Conservation (phyloP, 352 stramenopile genomes). For the Phytopythium chamaehyphon region DNA sequence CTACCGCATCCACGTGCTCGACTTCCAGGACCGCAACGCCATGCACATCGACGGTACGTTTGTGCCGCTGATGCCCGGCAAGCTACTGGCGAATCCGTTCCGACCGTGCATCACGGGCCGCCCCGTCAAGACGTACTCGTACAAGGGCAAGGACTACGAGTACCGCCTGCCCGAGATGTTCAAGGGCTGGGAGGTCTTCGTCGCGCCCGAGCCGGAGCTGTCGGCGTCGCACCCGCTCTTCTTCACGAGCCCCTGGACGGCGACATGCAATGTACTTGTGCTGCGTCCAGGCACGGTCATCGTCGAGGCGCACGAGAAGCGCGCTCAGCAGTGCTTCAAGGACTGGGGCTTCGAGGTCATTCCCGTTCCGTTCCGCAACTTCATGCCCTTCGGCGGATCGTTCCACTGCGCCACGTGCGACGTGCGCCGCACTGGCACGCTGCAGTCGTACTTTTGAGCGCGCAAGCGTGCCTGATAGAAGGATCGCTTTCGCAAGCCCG, state of each 20-base stretch:
- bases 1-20: constrained; percentile 84
- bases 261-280: constrained; percentile 89
- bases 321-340: constrained; percentile 77
- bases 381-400: constrained; percentile 87
- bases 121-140: constrained; percentile 84
- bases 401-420: constrained; percentile 90
- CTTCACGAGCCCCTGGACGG: constrained; percentile 90
- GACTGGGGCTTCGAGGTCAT: constrained; percentile 88
- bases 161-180: constrained; percentile 90
- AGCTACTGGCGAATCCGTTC: constrained; percentile 85
- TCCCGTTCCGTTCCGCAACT: constrained; percentile 87
- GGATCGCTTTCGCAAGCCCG: neutral
- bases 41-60: constrained; percentile 92
- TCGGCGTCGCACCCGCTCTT: constrained; percentile 77
- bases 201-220: constrained; percentile 80
- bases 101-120: constrained; percentile 84
- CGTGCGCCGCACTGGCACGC: constrained; percentile 69
- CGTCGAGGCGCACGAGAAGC: constrained; percentile 84
- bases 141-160: constrained; percentile 86
- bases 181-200: constrained; percentile 89
- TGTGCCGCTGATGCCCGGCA: constrained; percentile 80
- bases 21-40: constrained; percentile 89
- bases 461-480: neutral
- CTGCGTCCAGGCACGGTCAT: constrained; percentile 76
- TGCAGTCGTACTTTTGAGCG: constrained; percentile 86